Base-by-base conservation (phyloP, 352 stramenopile species). In the Pythium sp. region DNA sequence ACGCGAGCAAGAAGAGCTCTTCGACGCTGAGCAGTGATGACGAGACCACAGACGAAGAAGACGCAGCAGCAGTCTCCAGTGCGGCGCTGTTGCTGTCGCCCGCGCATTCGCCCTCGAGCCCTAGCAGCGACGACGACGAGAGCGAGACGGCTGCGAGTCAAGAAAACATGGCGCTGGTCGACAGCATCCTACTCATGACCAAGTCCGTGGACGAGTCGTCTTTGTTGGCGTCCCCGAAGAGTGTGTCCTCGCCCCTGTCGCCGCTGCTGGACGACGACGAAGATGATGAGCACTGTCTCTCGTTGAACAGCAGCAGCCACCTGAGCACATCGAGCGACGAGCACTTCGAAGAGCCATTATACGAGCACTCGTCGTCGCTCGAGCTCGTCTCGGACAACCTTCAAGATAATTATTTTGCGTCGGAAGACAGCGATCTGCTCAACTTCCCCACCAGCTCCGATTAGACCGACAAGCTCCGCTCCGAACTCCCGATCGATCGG, bases 121-220 rank as follows among this genome's bases (percentile, higher is more conserved):
- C 24, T 28, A 51, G 15, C 55, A 51, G 30, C 20, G 28, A 57
- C 32, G 12, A 22, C 55, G 38, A 57, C 6, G 36, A 53, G 22
- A 65, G 30, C 41, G 34, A n/a, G 47, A 66, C 9, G 2, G 32
- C 26, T 15, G 74, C 78, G 30, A 87, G 67, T 53, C 72, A 73
- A 47, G 84, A 91, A 65, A 91, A 91, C 68, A 73, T 84, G 62
- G 84, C 81, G 58, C 76, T 93, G 5, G 78, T 93, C 5, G 85
- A 93, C 72, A 89, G 85, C 65, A 90, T 93, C 55, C 60, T 93
- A 75, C 81, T 88, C 47, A 90, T 90, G 84, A 84, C 82, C 51
- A 90, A 90, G 70, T 79, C 81, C 3, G 81, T 90, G 46, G 77
- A 89, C 58, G 79, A 87, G 54, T 81, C 75, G 24, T 81, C 75